Conservation (phyloP, 306 rosid genomes). For the Vigna angularis region DNA sequence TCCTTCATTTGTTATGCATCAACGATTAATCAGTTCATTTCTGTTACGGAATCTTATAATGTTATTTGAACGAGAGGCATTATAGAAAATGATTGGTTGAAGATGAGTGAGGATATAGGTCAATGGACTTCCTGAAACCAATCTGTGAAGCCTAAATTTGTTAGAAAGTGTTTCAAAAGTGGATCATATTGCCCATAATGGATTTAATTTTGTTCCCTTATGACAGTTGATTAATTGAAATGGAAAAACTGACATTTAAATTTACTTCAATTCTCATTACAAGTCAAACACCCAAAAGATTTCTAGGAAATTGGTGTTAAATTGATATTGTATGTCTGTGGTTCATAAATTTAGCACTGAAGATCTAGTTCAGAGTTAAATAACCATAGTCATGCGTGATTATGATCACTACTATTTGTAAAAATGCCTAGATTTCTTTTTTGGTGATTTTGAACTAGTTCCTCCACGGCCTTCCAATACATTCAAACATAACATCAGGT, state of each 20-base stretch:
- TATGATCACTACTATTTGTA: background rate
- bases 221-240: slow-evolving; percentile 29
- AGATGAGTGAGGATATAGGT: slow-evolving; percentile 30
- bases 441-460: slow-evolving; percentile 44
- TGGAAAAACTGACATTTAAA: slow-evolving; percentile 22
- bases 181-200: slow-evolving; percentile 19
- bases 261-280: background rate
- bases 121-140: slow-evolving; percentile 30
- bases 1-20: slow-evolving; percentile 23
- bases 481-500: slow-evolving; percentile 54
- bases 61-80: slow-evolving; percentile 20
- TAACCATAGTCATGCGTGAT: slow-evolving; percentile 5
- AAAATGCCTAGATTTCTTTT: slow-evolving; percentile 13
- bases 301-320: slow-evolving; percentile 10
- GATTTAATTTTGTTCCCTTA: slow-evolving; percentile 19
- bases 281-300: slow-evolving; percentile 16
- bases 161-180: background rate
- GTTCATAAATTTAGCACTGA: background rate
- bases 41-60: background rate
- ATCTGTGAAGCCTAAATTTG: background rate
- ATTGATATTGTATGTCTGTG: slow-evolving; percentile 2
- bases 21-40: slow-evolving; percentile 17
- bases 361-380: slow-evolving; percentile 26
- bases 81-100: slow-evolving; percentile 37
- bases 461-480: background rate